A percentile compares a stretch with the other conserved stretches of the same genome.
Evolutionary conservation across 2,329 filamentous ascomycete species (phyloP).

Genomic region (Amesomyces nigricolor): DNA sequence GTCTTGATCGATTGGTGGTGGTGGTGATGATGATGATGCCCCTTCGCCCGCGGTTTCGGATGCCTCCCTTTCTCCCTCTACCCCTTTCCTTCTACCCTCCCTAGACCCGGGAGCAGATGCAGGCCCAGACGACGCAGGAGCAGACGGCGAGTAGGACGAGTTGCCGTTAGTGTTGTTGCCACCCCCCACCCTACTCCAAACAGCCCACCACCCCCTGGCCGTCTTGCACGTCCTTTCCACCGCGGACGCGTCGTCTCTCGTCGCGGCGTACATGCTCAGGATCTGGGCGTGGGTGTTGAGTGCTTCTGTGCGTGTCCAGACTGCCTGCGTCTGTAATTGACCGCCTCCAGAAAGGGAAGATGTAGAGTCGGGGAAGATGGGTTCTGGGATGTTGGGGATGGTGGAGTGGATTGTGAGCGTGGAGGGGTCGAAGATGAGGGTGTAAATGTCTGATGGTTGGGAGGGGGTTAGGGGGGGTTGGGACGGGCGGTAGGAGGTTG

Average conservation of each 20-base stretch:
- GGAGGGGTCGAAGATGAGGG: constrained; percentile 57
- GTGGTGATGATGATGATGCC: too few species aligned
- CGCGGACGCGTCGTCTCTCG: constrained; percentile 39
- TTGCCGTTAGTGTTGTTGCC: not conserved
- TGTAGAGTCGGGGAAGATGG: constrained; percentile 21
- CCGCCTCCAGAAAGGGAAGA: not conserved
- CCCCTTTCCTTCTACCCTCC: too few species aligned
- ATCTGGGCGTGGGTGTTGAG: constrained; percentile 61
- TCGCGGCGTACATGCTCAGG: constrained; percentile 49
- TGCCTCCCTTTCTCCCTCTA: too few species aligned
- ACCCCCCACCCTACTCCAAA: constrained; percentile 52
- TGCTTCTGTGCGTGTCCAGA: constrained; percentile 58
- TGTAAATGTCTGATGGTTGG: constrained; percentile 43
- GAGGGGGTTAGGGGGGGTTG: constrained; percentile 38
- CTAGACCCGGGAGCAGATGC: too few species aligned
- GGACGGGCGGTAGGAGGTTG: constrained; percentile 53
- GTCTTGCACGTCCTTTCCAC: constrained; percentile 61
- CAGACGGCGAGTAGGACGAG: too few species aligned
- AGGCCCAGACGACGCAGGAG: too few species aligned
- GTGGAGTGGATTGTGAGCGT: constrained; percentile 55
- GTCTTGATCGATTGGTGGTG: too few species aligned
- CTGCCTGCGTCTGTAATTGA: constrained; percentile 10
- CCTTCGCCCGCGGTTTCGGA: too few species aligned
- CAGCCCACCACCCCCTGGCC: constrained; percentile 62
- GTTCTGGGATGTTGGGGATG: constrained; percentile 60